Conservation (phyloP, 805 yeast species). For the Suhomyces faveliae region DNA sequence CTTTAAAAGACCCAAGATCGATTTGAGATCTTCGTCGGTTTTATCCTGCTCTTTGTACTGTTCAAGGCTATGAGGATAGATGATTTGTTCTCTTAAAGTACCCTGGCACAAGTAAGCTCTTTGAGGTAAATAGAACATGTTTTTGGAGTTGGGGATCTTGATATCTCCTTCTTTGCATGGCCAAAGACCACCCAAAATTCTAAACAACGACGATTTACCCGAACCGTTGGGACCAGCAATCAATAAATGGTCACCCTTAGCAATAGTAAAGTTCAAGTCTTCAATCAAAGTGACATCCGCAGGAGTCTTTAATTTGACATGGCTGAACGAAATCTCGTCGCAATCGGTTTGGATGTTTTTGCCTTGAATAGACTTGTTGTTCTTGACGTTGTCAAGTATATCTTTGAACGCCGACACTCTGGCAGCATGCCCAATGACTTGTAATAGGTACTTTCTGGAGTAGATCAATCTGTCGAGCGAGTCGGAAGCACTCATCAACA, state of each 20-base stretch:
- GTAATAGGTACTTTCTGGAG: slow-evolving; percentile 80
- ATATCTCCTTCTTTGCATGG: slow-evolving; percentile 63
- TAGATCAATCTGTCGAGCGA: slow-evolving; percentile 85
- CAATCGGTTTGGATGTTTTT: slow-evolving; percentile 30
- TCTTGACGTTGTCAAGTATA: slow-evolving; percentile 46
- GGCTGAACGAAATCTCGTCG: slow-evolving; percentile 65
- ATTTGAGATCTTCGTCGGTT: slow-evolving; percentile 50
- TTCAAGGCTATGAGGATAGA: slow-evolving; percentile 75
- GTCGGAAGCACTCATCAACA: slow-evolving; percentile 79
- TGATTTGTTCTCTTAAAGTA: slow-evolving; percentile 80
- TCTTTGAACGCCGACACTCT: slow-evolving; percentile 71
- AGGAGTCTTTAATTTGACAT: slow-evolving; percentile 85
- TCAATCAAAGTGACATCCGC: slow-evolving; percentile 70
- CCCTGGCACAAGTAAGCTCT: slow-evolving; percentile 84
- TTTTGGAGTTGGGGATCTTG: slow-evolving; percentile 60
- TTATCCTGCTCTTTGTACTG: slow-evolving; percentile 47
- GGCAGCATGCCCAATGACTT: slow-evolving; percentile 76
- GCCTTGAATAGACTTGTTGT: slow-evolving; percentile 9
- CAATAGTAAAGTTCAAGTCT: slow-evolving; percentile 65
- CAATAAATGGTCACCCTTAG: slow-evolving; percentile 79
- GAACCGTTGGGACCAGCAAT: slow-evolving; percentile 97
- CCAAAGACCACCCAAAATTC: slow-evolving; percentile 93
- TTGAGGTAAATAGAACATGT: slow-evolving; percentile 88
- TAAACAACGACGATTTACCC: slow-evolving; percentile 88
- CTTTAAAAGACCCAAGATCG: slow-evolving; percentile 56